Base-by-base conservation (phyloP, 164 flowering plant genomes). In the Hamamelis virginiana region DNA sequence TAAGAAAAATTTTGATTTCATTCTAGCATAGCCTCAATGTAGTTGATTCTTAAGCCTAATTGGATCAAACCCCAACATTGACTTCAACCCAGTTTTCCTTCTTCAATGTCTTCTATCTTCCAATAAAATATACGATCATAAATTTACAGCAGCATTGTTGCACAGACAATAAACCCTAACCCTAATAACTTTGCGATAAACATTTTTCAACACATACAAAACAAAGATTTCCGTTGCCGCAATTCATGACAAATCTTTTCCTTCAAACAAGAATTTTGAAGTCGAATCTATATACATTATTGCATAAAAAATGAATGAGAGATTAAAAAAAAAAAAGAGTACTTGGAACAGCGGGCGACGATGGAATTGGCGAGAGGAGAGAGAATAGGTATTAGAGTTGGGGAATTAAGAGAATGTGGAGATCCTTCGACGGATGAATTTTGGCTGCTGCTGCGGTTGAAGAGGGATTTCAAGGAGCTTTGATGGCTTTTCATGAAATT, bases 291-390 rank as follows among this genome's bases (percentile, higher is more conserved):
- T 18, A 62, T 41, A 6, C 11, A 4, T 33, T 18, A 50, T 5
- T 1, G 46, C 5, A 51, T 19, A 6, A 65, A 41, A n/a, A 52
- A 8, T 0, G 15, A 16, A 25, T 47, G 27, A 19, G 23, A 48
- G 8, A 50, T 15, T 38, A 26, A 19, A 58, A 16, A 11, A 44
- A 53, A 69, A 47, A 22, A 27, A 4, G 38, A 18, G 61, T 72
- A 87, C 96, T 79, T 84, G 76, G 82, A 78, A 72, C 83, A 82
- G 73, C 87, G 83, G 45, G 78, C 56, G 64, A 80, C 83, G 72
- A 85, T 83, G 67, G 85, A 76, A 64, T 83, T 83, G 66, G 86
- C 85, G 67, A 74, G 15, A 27, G 72, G 50, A 55, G 88, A 83
- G 62, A 85, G 85, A 59, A 73, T 75, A 66, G 86, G 78, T 51